Base-by-base conservation (phyloP, 306 rosid species). In the Inga oerstediana region DNA sequence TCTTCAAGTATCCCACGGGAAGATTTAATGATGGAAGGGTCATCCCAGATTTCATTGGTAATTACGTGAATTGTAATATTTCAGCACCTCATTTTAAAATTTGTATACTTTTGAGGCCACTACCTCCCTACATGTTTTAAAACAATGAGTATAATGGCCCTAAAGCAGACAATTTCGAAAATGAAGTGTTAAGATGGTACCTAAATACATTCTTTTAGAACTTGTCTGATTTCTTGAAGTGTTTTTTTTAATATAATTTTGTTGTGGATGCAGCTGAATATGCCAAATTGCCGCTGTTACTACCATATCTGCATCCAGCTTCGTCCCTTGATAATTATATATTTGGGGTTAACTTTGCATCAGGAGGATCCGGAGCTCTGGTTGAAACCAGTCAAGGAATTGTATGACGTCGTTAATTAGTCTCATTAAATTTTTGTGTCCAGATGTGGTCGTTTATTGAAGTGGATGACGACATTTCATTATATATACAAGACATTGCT, bases 1-100 rank as follows among this genome's bases (percentile, higher is more conserved):
- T 72, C 83, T 87, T 89, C 70, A 81, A 81, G 48, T 72, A 81
- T 51, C 87, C 92, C 2, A 75, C 82, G 7, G 89, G 89, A 16
- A 87, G 92, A 71, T 87, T 83, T 22, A 83, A 75, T 1, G 85
- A 89, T 12, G 92, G 90, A 19, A 88, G 88, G 14, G 20, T 79
- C 1, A 82, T 86, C 22, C 87, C 87, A 24, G 92, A 89, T 83
- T 49, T 75, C 61, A 77, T 89, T 12, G 58, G 76, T 72, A 59
- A 39, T 6, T 39, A 5, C 1, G 1, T 39, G 43, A 39, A 6
- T 6, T 39, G 8, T 39, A 39, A 39, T 6, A 39, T 39, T 1
- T 39, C 6, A 39, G 8, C 1, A 5, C 6, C 43, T 39, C 1
- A 0, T 0, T 39, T 39, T 39, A 5, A 5, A 39, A 39, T 5